Percentiles rank a stretch among this genome's conserved stretches.
phyloP scores from a whole-genome alignment of 2,329 filamentous ascomycete species.

The Colletotrichum eremochloae region DNA sequence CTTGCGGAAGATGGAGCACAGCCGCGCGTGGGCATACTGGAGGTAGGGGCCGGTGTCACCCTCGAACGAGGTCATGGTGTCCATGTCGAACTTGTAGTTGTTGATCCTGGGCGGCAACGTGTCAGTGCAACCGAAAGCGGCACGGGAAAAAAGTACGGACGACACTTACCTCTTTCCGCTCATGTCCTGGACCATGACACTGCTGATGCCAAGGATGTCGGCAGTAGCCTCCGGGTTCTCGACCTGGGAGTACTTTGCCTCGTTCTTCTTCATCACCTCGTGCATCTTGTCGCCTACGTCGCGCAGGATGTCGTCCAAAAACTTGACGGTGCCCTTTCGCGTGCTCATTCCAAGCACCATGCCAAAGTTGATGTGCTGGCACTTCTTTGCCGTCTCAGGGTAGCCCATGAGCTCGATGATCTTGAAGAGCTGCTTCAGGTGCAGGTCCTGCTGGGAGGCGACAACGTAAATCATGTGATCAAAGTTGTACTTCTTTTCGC shows the following conservation, averaged over 20 bases:
- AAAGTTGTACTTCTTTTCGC: conserved; percentile 63
- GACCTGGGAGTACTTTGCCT: conserved; percentile 90
- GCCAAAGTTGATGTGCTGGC: conserved; percentile 83
- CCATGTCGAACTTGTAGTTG: conserved; percentile 78
- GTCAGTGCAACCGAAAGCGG: conserved; percentile 42
- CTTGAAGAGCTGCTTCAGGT: conserved; percentile 82
- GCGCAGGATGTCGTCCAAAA: conserved; percentile 78
- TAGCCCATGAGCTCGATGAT: conserved; percentile 80
- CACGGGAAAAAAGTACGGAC: conserved; percentile 29
- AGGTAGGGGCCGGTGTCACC: conserved; percentile 88
- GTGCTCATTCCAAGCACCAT: conserved; percentile 79
- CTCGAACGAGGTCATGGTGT: conserved; percentile 65
- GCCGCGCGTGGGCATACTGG: conserved; percentile 84
- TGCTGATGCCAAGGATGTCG: conserved; percentile 91
- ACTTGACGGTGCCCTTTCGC: conserved; percentile 80
- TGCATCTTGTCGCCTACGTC: conserved; percentile 97
- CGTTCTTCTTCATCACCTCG: conserved; percentile 93
- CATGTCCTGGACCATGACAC: conserved; percentile 99
- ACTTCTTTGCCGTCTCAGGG: conserved; percentile 75
- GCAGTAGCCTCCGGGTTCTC: conserved; percentile 85
- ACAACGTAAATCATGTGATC: conserved; percentile 88
- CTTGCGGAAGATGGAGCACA: conserved; percentile 73
- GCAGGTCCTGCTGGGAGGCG: conserved; percentile 78
- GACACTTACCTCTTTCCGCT: conserved; percentile 82
- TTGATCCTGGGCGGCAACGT: conserved; percentile 62